Evolutionary conservation across 225 moss, liverwort and hornwort species (phyloP), one percentile per base, ranked within the genome.

Genomic region (Sphagnum contortum): DNA sequence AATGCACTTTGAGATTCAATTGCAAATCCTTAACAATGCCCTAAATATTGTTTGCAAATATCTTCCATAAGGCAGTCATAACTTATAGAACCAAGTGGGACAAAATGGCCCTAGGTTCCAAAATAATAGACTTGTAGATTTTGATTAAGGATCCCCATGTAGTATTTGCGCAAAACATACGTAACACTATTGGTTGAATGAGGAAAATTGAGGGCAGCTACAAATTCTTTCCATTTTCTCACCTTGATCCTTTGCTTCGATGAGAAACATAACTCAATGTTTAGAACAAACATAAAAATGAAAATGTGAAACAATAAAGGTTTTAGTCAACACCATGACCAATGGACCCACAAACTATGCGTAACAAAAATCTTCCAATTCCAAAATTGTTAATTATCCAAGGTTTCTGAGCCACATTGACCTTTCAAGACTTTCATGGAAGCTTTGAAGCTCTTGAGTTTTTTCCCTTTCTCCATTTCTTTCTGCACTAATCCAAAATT

Each of bases 191-290:
- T 95, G 55, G 89, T 74, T 3, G 84, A 61, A 0, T 79, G 75
- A 48, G 94, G 94, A 47, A 89, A 88, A 66, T 80, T 72, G 47
- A 95, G 83, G 57, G 80, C 70, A 63, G 74, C 71, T 6, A 89
- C 89, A 47, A 91, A 83, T 66, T 89, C 91, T 68, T 84, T 89
- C 94, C 91, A 91, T 57, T 91, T 95, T 57, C 91, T 84, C 73
- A 88, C 86, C 73, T 82, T 89, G 71, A 88, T 88, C 48, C 91
- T 91, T 89, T 95, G 75, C n/a, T n/a, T n/a, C 46, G 63, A 5
- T 54, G 4, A 12, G 62, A 12, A 72, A 9, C 5, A 52, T 5
- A 5, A 52, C 5, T 9, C 5, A 5, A 52, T 52, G 51, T 51
- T 11, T 64, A 1, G 52, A 2, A 7, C 10, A n/a, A n/a, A n/a